phyloP scores from a whole-genome alignment of 352 stramenopile species.

The Albugo laibachii region DNA sequence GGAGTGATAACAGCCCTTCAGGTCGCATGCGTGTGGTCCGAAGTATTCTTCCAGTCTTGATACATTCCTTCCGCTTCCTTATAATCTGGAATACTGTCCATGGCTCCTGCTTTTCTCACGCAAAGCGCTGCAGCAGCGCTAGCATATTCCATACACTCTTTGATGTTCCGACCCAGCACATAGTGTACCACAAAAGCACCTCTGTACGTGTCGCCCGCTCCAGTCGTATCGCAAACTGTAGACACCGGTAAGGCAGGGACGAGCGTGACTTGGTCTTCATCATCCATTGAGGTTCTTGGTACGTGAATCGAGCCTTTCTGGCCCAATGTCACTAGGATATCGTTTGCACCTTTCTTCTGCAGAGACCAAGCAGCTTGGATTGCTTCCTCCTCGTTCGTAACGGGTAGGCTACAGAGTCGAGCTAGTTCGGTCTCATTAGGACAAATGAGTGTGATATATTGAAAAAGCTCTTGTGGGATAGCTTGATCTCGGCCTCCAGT shows the following conservation, averaged over 20 bases:
- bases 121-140: constrained; percentile 42
- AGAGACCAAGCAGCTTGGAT: constrained; percentile 26
- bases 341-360: constrained; percentile 23
- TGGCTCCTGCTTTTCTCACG: constrained; percentile 34
- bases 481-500: constrained; percentile 42
- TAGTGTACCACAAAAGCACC: constrained; percentile 41
- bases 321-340: constrained; percentile 49
- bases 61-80: too few species aligned
- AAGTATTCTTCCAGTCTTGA: too few species aligned
- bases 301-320: constrained; percentile 47
- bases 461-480: constrained; percentile 30
- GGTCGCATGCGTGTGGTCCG: too few species aligned
- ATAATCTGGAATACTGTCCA: constrained; percentile 38
- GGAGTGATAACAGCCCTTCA: too few species aligned
- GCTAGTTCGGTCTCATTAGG: constrained; percentile 67
- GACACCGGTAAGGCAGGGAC: constrained; percentile 32
- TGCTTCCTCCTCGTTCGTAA: constrained; percentile 24
- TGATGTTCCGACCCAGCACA: constrained; percentile 20
- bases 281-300: constrained; percentile 4
- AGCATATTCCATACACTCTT: constrained; percentile 29
- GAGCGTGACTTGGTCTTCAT: constrained; percentile 12
- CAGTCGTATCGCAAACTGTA: constrained; percentile 58
- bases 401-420: constrained; percentile 15
- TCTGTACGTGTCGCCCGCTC: constrained; percentile 60
- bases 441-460: constrained; percentile 35